Evolutionary conservation across 2,329 filamentous ascomycete genomes (phyloP), one percentile per base, ranked within the genome.

Genomic region (Cadophora sp.): DNA sequence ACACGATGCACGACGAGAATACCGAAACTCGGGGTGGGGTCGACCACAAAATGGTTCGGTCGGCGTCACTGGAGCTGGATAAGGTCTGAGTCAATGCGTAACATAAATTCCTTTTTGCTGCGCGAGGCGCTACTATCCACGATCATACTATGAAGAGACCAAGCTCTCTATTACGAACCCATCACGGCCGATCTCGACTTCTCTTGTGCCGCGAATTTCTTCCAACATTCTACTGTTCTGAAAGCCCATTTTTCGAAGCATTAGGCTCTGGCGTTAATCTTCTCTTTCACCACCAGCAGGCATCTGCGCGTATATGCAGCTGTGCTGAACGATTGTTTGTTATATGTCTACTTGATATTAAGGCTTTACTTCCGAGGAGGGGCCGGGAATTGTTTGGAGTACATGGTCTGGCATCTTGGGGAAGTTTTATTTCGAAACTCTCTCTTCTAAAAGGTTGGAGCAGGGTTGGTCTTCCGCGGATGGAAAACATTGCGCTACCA

Each of bases 11-110:
- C 71, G 74, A 50, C 74, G 72, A 29, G 76, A 78, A 29, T 77
- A 78, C 67, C 73, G 76, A 26, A 75, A 77, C 68, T 77, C 77
- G 1, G 76, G 69, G 55, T 79, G 77, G 77, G 76, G 76, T 56
- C 73, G 76, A 62, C 73, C 76, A 24, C 76, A 74, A 61, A 77
- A 78, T 67, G 77, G 76, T 11, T 76, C 76, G 3, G 73, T 79
- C 24, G 77, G 77, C 3, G 75, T 79, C 8, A 76, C 75, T 60
- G 77, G 76, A 64, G 72, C 76, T 26, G 70, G 71, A 60, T 78
- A 61, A 76, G 48, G 19, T 60, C 65, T 58, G 37, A 19, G 19
- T 34, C 69, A 73, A 72, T 71, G 70, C 69, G 70, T 73, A 69
- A 73, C 71, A 68, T 72, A 65, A 53, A 67, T 72, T 72, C 67